These are phyloP conservation scores for Priceomyces castillae DNA, from an alignment of 805 yeast species.

Conservation along the genomic window DNA sequence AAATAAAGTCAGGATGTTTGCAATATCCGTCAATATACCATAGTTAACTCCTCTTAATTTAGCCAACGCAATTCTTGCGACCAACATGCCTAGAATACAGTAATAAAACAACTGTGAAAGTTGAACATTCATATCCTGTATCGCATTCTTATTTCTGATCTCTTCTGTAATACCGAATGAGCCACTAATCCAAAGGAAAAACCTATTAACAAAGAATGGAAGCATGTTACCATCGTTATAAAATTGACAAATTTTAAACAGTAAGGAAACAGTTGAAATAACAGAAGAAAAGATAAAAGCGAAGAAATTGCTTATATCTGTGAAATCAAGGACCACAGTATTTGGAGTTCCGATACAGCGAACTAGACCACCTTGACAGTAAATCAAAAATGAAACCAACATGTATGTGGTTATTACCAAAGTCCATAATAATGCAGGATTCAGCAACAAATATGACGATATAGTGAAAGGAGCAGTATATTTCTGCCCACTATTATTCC, in stretches of 20 bases:
- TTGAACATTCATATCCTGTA: slow-evolving; percentile 23
- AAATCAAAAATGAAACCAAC: slow-evolving; percentile 14
- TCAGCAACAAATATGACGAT: slow-evolving; percentile 38
- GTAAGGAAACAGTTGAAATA: slow-evolving; percentile 43
- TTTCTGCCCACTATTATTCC: slow-evolving; percentile 92
- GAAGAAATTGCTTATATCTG: slow-evolving; percentile 25
- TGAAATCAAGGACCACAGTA: slow-evolving; percentile 7
- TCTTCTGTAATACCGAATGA: slow-evolving; percentile 26
- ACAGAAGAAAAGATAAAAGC: slow-evolving; percentile 48
- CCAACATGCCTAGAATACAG: slow-evolving; percentile 27
- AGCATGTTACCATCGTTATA: slow-evolving; percentile 52
- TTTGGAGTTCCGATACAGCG: slow-evolving; percentile 17
- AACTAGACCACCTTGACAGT: slow-evolving; percentile 24
- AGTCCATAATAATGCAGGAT: slow-evolving; percentile 44
- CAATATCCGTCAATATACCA: slow-evolving; percentile 34
- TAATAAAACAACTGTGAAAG: slow-evolving; percentile 24
- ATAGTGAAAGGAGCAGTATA: slow-evolving; percentile 42
- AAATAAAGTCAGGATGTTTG: slow-evolving; percentile 36
- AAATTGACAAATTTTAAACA: slow-evolving; percentile 56
- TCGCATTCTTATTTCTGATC: slow-evolving; percentile 13
- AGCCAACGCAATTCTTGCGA: slow-evolving; percentile 28
- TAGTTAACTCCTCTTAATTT: slow-evolving; percentile 20
- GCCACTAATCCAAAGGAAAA: slow-evolving; percentile 28
- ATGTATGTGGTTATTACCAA: slow-evolving; percentile 43
- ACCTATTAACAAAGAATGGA: slow-evolving; percentile 37